A percentile compares a stretch with the other conserved stretches of the same genome.
Evolutionary conservation across 1,284 basidiomycete species (phyloP).

Genomic region (Sporisorium scitamineum): DNA sequence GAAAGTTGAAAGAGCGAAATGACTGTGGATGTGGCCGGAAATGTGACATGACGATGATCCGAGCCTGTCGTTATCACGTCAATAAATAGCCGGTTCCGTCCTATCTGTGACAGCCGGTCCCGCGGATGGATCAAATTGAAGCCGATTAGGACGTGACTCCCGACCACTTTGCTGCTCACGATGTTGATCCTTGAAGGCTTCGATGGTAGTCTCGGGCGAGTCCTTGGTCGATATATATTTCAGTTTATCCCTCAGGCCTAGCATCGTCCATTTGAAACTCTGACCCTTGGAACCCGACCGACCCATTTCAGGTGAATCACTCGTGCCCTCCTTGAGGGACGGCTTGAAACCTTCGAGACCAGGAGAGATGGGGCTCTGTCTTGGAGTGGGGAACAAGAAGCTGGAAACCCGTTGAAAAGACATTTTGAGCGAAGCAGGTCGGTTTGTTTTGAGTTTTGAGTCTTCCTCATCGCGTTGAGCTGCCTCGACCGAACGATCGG

Average conservation of each 20-base stretch:
- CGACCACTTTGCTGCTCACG: background rate
- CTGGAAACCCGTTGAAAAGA: background rate
- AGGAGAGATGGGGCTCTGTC: background rate
- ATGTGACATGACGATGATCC: background rate
- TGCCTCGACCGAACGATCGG: background rate
- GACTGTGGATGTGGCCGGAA: background rate
- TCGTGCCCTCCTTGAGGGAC: background rate
- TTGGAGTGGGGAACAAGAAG: conserved; percentile 12
- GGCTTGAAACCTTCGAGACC: conserved; percentile 17
- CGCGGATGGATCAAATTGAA: background rate
- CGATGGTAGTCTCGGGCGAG: background rate
- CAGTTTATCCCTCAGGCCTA: background rate
- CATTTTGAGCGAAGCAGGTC: background rate
- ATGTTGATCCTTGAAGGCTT: background rate
- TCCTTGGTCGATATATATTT: background rate
- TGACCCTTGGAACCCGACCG: background rate
- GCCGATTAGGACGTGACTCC: background rate
- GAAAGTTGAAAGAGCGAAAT: background rate
- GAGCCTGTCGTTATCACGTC: background rate
- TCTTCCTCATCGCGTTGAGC: background rate
- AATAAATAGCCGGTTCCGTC: too few relatives aligned
- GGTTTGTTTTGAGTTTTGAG: conserved; percentile 11
- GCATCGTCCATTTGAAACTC: background rate
- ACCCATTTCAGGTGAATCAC: background rate
- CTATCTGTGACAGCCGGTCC: background rate